phyloP scores from a whole-genome alignment of 257 asterid species.

The Solanum chmielewskii region DNA sequence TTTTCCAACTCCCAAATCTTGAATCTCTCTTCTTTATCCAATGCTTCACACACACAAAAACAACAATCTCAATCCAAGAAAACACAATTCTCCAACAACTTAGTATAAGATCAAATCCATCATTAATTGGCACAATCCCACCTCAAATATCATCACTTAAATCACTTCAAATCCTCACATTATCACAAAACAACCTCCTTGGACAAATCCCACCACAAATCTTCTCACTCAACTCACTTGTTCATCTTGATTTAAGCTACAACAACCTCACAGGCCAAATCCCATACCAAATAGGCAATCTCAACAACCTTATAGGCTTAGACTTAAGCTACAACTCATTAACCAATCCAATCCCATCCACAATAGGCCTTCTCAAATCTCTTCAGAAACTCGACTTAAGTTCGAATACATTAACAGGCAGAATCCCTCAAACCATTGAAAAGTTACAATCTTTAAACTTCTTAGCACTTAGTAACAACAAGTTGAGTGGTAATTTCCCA shows the following conservation, averaged over 20 bases:
- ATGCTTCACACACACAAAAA: slow-evolving; percentile 39
- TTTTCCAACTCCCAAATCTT: slow-evolving; percentile 54
- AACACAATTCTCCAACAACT: slow-evolving; percentile 36
- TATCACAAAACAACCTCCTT: slow-evolving; percentile 57
- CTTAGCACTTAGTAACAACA: slow-evolving; percentile 63
- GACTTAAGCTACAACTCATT: slow-evolving; percentile 69
- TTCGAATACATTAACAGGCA: slow-evolving; percentile 53
- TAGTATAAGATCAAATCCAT: slow-evolving; percentile 56
- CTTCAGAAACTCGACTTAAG: slow-evolving; percentile 81
- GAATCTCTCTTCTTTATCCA: slow-evolving; percentile 63
- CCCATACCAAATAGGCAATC: slow-evolving; percentile 35
- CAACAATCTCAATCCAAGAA: slow-evolving; percentile 22
- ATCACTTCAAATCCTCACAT: slow-evolving; percentile 66
- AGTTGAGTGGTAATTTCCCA: slow-evolving; percentile 39
- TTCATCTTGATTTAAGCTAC: slow-evolving; percentile 77
- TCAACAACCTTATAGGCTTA: slow-evolving; percentile 41
- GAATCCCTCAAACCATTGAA: slow-evolving; percentile 34
- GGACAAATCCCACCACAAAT: slow-evolving; percentile 44
- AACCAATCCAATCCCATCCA: slow-evolving; percentile 30
- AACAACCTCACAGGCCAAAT: slow-evolving; percentile 45
- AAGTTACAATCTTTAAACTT: slow-evolving; percentile 40
- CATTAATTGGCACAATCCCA: slow-evolving; percentile 59
- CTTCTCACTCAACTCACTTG: slow-evolving; percentile 32
- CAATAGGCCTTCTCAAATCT: slow-evolving; percentile 30
- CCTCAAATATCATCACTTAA: slow-evolving; percentile 44